A percentile compares a stretch with the other conserved stretches of the same genome.
Evolutionary conservation across 331 rosid species (phyloP).

Genomic region (Cydonia oblonga): DNA sequence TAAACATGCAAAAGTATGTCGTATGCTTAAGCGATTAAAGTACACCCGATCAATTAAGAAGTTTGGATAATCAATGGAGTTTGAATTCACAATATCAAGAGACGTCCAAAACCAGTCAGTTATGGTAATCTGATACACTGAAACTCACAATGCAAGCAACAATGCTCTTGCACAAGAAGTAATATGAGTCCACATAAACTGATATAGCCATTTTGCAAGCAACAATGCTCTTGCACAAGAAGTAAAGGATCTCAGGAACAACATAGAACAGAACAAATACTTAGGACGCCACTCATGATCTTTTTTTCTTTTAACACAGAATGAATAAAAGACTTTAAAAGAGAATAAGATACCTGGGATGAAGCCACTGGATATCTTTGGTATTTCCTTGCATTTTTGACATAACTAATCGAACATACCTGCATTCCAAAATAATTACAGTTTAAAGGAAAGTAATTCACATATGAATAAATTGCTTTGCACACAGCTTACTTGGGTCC

Average conservation of each 20-base stretch:
- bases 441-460: background rate
- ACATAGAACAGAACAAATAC: no score
- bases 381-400: conserved; percentile 6
- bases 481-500: background rate
- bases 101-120: background rate
- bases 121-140: background rate
- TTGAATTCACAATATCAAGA: background rate
- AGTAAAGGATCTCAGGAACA: no score
- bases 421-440: conserved; percentile 22
- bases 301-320: no score
- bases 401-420: conserved; percentile 75
- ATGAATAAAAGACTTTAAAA: background rate
- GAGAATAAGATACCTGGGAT: conserved; percentile 48
- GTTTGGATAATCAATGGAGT: background rate
- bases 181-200: background rate
- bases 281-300: no score
- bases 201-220: background rate
- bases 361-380: conserved; percentile 52
- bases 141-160: background rate
- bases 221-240: no score
- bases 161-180: background rate
- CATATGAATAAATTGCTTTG: background rate
- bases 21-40: background rate
- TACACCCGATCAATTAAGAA: background rate
- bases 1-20: background rate